Percentiles rank a stretch among this genome's conserved stretches.
Conservation (phyloP, 2,329 filamentous ascomycete species). For the Fusarium armeniacum region DNA sequence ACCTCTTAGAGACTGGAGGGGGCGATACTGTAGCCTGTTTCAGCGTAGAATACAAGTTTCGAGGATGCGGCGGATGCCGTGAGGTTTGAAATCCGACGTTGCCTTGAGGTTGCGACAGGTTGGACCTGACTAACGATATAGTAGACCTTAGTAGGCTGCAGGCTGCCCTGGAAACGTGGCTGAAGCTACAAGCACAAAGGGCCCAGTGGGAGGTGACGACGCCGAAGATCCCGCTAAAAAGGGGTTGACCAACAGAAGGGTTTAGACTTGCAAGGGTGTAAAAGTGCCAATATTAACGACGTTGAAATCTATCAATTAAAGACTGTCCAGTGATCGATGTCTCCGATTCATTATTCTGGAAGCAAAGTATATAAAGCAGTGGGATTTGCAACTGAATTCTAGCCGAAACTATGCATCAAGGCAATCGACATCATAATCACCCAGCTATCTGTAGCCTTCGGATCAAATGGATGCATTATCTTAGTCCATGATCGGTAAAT, state of each 20-base stretch:
- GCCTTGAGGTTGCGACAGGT: background rate
- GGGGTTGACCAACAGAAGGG: conserved; percentile 26
- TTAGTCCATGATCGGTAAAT: conserved; percentile 1
- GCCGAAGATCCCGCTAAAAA: conserved; percentile 44
- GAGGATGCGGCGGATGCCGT: conserved; percentile 19
- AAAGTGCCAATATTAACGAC: conserved; percentile 30
- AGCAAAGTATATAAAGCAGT: background rate
- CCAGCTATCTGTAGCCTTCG: background rate
- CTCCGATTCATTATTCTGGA: background rate
- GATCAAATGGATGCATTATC: background rate
- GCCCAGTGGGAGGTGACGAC: conserved; percentile 32
- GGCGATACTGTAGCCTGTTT: conserved; percentile 8
- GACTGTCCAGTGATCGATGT: background rate
- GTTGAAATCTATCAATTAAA: conserved; percentile 1
- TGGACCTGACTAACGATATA: conserved; percentile 5
- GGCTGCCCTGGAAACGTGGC: conserved; percentile 34
- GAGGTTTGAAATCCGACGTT: conserved; percentile 26
- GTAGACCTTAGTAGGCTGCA: conserved; percentile 16
- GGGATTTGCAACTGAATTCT: background rate
- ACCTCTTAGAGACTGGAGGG: background rate
- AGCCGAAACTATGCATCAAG: background rate
- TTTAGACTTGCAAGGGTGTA: conserved; percentile 29
- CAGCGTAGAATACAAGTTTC: conserved; percentile 1
- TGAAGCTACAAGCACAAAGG: conserved; percentile 28
- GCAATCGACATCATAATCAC: background rate